A percentile compares a stretch with the other conserved stretches of the same genome.
Conservation (phyloP, 768 basidiomycete genomes). For the Mycena belliarum region DNA sequence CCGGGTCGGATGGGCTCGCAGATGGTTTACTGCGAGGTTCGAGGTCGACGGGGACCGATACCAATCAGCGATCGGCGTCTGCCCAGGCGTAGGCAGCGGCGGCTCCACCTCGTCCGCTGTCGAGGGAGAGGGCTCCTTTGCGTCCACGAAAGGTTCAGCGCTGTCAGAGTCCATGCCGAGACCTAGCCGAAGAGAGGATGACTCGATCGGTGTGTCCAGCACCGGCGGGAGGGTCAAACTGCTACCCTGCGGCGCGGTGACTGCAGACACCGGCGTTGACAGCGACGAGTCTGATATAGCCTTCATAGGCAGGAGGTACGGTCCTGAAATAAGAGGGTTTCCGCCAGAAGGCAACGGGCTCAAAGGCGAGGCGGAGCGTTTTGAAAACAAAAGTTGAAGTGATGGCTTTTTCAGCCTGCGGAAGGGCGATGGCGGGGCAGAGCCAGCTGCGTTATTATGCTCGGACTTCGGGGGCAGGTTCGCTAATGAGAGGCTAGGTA, state of each 20-base stretch:
- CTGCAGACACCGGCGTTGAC: conserved; percentile 53
- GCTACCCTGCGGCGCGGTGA: conserved; percentile 59
- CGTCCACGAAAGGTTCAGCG: conserved; percentile 28
- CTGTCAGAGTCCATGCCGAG: conserved; percentile 38
- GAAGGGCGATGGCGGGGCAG: conserved; percentile 34
- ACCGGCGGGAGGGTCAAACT: conserved; percentile 53
- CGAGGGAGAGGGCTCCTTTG: conserved; percentile 4
- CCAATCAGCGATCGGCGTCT: conserved; percentile 41
- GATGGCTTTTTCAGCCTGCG: conserved; percentile 66
- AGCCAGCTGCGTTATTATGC: conserved; percentile 27
- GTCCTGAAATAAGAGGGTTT: conserved; percentile 32
- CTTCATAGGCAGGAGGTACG: conserved; percentile 33
- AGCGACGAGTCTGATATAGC: conserved; percentile 52
- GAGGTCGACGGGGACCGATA: conserved; percentile 28
- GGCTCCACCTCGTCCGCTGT: conserved; percentile 13
- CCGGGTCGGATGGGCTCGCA: conserved; percentile 25
- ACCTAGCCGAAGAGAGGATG: conserved; percentile 47
- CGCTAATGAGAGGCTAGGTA: conserved; percentile 18
- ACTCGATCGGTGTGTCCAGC: conserved; percentile 62
- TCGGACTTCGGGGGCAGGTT: conserved; percentile 14
- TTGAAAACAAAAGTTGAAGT: conserved; percentile 66
- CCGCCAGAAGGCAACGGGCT: conserved; percentile 27
- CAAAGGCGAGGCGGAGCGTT: conserved; percentile 56
- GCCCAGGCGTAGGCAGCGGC: conserved; percentile 18
- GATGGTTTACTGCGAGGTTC: conserved; percentile 23